A percentile compares a stretch with the other conserved stretches of the same genome.
Conservation (phyloP, 768 basidiomycete species). For the Austroboletus eburneus region DNA sequence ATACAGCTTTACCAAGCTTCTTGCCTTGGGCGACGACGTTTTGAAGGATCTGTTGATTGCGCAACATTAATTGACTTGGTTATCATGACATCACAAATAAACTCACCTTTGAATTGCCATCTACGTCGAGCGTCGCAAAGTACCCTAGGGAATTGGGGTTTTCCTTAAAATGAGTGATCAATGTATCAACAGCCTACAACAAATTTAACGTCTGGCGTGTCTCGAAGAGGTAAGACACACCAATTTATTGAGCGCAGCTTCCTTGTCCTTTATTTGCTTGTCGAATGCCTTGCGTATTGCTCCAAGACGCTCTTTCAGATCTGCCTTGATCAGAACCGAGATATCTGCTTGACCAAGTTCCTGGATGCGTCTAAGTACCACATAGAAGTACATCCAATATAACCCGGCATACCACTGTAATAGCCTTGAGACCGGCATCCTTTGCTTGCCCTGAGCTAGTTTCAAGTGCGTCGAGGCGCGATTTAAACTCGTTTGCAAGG, state of each 20-base stretch:
- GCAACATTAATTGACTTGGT: too few relatives aligned
- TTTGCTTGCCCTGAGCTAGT: slow-evolving; percentile 68
- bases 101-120: slow-evolving; percentile 83
- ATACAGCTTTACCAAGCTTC: slow-evolving; percentile 77
- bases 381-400: background rate
- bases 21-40: slow-evolving; percentile 72
- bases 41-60: slow-evolving; percentile 57
- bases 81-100: too few relatives aligned
- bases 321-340: slow-evolving; percentile 76
- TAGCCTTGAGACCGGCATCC: slow-evolving; percentile 82
- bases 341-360: slow-evolving; percentile 89
- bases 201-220: background rate
- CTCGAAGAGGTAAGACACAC: slow-evolving; percentile 37
- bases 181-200: slow-evolving; percentile 60
- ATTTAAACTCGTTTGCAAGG: slow-evolving; percentile 56
- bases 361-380: slow-evolving; percentile 37
- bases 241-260: slow-evolving; percentile 70
- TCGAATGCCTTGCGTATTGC: slow-evolving; percentile 77
- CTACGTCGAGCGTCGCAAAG: slow-evolving; percentile 67
- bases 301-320: slow-evolving; percentile 70
- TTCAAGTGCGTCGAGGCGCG: slow-evolving; percentile 60
- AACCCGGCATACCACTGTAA: slow-evolving; percentile 56
- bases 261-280: slow-evolving; percentile 80
- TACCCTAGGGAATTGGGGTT: slow-evolving; percentile 68
- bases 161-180: slow-evolving; percentile 72